These are phyloP conservation scores for Torrubiella hemipterigena DNA, from an alignment of 2,329 filamentous ascomycete genomes.

Conservation along the genomic window DNA sequence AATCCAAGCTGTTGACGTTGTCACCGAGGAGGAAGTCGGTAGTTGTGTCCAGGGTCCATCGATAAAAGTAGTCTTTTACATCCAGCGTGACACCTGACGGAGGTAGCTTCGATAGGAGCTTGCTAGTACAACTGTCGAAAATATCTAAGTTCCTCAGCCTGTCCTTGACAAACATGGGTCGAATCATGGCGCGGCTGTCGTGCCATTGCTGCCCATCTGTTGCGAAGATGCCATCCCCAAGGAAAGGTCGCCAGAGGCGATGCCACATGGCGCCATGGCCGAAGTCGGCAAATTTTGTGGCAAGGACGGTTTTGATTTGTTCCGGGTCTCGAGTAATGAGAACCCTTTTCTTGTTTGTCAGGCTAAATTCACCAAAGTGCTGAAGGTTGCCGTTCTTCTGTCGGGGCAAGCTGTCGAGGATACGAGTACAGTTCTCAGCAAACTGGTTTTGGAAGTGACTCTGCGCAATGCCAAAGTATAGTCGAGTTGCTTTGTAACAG, in stretches of 20 bases:
- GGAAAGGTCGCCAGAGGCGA: slow-evolving; percentile 27
- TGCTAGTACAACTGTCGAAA: slow-evolving; percentile 48
- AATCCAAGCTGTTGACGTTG: slow-evolving; percentile 32
- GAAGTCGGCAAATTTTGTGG: slow-evolving; percentile 43
- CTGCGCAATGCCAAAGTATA: slow-evolving; percentile 10
- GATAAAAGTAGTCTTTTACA: slow-evolving; percentile 50
- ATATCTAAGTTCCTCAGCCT: slow-evolving; percentile 36
- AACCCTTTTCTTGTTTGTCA: slow-evolving; percentile 12
- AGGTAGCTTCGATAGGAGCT: slow-evolving; percentile 47
- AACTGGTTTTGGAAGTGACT: slow-evolving; percentile 10
- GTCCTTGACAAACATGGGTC: slow-evolving; percentile 38
- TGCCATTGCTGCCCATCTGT: slow-evolving; percentile 39
- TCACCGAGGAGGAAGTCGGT: slow-evolving; percentile 57
- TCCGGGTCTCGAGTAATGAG: slow-evolving; percentile 39
- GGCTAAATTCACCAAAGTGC: slow-evolving; percentile 11
- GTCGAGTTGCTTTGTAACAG: slow-evolving; percentile 6
- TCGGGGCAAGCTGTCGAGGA: slow-evolving; percentile 6
- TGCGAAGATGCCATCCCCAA: slow-evolving; percentile 45
- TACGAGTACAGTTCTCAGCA: slow-evolving; percentile 8
- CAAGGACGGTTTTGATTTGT: slow-evolving; percentile 44
- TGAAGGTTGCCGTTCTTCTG: neutral
- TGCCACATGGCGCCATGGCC: slow-evolving; percentile 31
- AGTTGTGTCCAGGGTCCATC: slow-evolving; percentile 52
- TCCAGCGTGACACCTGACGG: slow-evolving; percentile 41
- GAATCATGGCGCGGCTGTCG: slow-evolving; percentile 35